A percentile compares a stretch with the other conserved stretches of the same genome.
These are phyloP conservation scores for Miscanthus lutarioriparius DNA, from an alignment of 176 grass and related monocot species.

Conservation along the genomic window DNA sequence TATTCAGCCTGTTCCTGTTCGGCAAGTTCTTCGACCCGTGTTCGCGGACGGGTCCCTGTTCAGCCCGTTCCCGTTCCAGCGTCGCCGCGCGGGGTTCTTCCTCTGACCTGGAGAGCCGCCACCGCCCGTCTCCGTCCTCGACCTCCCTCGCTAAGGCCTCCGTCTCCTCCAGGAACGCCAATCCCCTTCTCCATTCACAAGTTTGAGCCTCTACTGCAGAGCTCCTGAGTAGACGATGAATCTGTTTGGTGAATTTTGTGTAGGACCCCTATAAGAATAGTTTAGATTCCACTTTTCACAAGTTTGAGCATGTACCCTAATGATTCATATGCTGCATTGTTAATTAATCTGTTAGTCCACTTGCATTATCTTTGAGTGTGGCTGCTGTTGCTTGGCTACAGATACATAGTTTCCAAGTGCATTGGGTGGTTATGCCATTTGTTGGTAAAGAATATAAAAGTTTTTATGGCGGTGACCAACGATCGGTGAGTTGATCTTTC, in stretches of 20 bases:
- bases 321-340: conserved; percentile 20
- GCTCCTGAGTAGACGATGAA: no score
- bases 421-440: background rate
- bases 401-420: background rate
- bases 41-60: no score
- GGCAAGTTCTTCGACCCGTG: no score
- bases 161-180: no score
- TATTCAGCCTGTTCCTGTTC: no score
- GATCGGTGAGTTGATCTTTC: background rate
- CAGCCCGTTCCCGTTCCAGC: no score
- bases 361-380: background rate
- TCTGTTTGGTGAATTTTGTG: background rate
- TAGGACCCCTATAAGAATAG: background rate
- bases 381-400: background rate
- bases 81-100: no score
- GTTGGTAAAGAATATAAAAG: background rate
- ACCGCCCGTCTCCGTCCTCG: no score
- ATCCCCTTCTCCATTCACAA: no score
- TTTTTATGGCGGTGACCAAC: background rate
- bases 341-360: background rate
- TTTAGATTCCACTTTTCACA: background rate
- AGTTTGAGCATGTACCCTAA: background rate
- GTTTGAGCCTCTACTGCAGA: no score
- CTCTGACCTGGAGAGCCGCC: no score
- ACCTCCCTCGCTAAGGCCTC: no score